A percentile compares a stretch with the other conserved stretches of the same genome.
Conservation (phyloP, 345 rosid genomes). For the Hibiscus trionum region DNA sequence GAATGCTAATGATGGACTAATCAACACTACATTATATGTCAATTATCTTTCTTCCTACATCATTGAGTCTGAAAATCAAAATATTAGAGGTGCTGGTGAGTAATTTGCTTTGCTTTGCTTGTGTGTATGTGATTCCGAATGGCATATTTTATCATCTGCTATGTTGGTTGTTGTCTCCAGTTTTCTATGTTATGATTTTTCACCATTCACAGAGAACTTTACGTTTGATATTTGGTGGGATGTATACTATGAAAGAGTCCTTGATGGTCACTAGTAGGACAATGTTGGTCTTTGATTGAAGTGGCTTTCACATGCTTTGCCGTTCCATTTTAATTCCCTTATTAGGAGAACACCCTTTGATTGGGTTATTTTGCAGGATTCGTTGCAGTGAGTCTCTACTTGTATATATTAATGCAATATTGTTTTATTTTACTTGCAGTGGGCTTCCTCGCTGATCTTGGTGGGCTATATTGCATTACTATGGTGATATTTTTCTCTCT, state of each 20-base stretch:
- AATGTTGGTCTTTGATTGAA: not conserved
- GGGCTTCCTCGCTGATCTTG: slow-evolving; percentile 96
- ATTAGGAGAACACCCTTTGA: not conserved
- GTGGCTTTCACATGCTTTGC: not conserved
- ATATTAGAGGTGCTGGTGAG: slow-evolving; percentile 80
- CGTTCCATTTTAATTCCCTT: not conserved
- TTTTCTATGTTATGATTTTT: too few relatives aligned
- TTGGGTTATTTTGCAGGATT: not conserved
- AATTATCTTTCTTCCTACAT: slow-evolving; percentile 75
- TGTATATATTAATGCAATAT: not conserved
- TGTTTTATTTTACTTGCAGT: slow-evolving; percentile 46
- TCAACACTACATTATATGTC: slow-evolving; percentile 73
- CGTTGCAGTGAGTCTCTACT: not conserved
- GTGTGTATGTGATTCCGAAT: not conserved
- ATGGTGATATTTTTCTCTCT: slow-evolving; percentile 84
- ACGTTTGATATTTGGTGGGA: not conserved
- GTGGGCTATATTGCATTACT: slow-evolving; percentile 93
- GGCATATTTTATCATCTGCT: not conserved
- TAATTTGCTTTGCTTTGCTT: slow-evolving; percentile 19
- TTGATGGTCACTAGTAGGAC: not conserved
- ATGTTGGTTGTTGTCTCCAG: too few relatives aligned
- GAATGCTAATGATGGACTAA: slow-evolving; percentile 50
- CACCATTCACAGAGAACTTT: not conserved
- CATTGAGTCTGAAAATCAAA: slow-evolving; percentile 67
- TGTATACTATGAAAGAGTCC: not conserved